Evolutionary conservation across 768 basidiomycete genomes (phyloP), one percentile per base, ranked within the genome.

Genomic region (Cyclocybe cylindracea): DNA sequence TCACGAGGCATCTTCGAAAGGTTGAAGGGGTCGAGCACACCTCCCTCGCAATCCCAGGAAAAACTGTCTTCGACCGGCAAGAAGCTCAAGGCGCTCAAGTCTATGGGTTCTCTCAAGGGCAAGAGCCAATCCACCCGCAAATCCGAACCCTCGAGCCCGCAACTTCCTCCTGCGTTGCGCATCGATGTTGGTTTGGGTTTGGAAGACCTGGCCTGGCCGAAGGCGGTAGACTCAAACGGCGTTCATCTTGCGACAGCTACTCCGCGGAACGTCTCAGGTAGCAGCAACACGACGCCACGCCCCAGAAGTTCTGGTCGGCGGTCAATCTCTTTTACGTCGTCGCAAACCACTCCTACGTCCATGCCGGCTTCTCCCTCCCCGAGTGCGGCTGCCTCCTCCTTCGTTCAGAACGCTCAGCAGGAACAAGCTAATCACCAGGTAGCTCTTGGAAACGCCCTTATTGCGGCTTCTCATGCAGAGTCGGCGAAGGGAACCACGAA

Each of bases 391-490:
- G 67, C 69, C 48, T 65, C 75, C 7, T 69, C 70, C 13, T 72
- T 67, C 57, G 61, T 64, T 44, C 61, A 68, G 24, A 59, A 51
- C 38, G 39, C 37, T 43, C 31, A 33, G 36, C 32, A 50, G 46
- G 63, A 61, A 10, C 64, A 71, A 24, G n/a, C 68, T 65, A 76
- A 62, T 51, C 82, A 82, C 61, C 88, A 91, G 57, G 85, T 82
- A 10, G 79, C 86, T 2, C 77, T 98, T n/a, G 92, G 87, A 34
- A 93, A 89, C 52, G 94, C 94, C 2, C 78, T 99, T 32, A 85
- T 95, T 39, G 91, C 92, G 18, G 96, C 96, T 0, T 95, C 94
- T 1, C 95, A 99, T 66, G 89, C 95, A 2, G 96, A 98, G 66
- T 94, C 93, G 4, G 83, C 93, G 19, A 87, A 87, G 57, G 95